A percentile compares a stretch with the other conserved stretches of the same genome.
Evolutionary conservation across 2,329 filamentous ascomycete species (phyloP).

Genomic region (Fusarium sp.): DNA sequence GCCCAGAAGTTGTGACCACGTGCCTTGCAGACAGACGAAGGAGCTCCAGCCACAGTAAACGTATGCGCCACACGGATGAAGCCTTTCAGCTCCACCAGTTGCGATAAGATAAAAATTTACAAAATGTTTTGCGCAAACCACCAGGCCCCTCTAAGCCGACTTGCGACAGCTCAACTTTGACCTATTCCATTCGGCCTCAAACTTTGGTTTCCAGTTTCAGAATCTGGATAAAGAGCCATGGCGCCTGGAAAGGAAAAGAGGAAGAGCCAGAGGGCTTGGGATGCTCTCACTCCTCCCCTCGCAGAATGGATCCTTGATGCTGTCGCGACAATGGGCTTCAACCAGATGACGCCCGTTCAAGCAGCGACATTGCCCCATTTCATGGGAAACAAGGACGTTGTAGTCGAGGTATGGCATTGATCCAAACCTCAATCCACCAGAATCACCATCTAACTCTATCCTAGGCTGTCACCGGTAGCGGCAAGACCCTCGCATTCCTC

Average conservation of each 20-base stretch:
- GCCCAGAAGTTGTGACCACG: constrained; percentile 13
- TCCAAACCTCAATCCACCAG: fast-evolving
- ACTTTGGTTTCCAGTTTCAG: not conserved
- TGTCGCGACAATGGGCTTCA: constrained; percentile 85
- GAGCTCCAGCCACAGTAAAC: constrained; percentile 5
- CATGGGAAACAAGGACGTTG: constrained; percentile 90
- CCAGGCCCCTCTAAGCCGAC: constrained; percentile 37
- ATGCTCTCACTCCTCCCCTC: constrained; percentile 54
- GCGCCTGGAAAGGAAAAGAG: constrained; percentile 52
- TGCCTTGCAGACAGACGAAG: constrained; percentile 2
- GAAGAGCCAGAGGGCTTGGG: constrained; percentile 63
- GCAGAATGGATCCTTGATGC: constrained; percentile 84
- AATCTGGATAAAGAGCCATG: constrained; percentile 38
- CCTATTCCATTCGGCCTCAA: not conserved
- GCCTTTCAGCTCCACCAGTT: constrained; percentile 43
- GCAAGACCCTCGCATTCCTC: constrained; percentile 89
- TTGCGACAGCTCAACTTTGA: constrained; percentile 12
- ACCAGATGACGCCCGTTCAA: constrained; percentile 93
- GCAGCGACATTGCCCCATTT: constrained; percentile 91
- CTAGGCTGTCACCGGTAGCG: constrained; percentile 87
- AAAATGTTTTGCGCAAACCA: constrained; percentile 44
- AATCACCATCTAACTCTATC: constrained; percentile 1
- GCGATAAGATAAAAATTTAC: constrained; percentile 49
- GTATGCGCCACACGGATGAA: constrained; percentile 27
- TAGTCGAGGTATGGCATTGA: constrained; percentile 74